Evolutionary conservation across 352 stramenopile species (phyloP).

Genomic region (Phytophthora pistaciae): DNA sequence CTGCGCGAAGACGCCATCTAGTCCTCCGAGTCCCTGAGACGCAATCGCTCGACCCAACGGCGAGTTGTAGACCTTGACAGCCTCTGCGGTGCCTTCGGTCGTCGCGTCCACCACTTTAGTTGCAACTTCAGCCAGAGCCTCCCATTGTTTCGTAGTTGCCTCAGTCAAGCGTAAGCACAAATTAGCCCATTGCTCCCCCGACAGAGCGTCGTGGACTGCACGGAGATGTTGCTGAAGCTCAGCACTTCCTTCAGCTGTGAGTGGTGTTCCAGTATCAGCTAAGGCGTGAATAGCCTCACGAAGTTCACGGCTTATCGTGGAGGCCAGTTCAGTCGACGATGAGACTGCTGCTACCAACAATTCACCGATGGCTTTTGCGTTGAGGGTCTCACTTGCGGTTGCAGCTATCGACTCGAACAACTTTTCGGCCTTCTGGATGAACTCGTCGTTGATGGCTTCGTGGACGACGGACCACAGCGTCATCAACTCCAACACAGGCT

Average conservation of each 20-base stretch:
- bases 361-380: constrained; percentile 22
- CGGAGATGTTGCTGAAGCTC: neutral
- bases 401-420: neutral
- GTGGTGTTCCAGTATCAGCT: constrained; percentile 16
- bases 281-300: constrained; percentile 37
- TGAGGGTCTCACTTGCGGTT: neutral
- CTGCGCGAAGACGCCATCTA: neutral
- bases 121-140: neutral
- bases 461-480: constrained; percentile 33
- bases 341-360: constrained; percentile 25
- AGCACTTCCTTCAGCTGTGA: neutral
- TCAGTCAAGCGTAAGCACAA: neutral
- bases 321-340: constrained; percentile 27
- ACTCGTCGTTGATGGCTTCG: constrained; percentile 11
- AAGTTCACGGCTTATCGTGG: constrained; percentile 30
- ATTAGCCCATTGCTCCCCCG: neutral
- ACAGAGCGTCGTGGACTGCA: neutral
- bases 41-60: neutral
- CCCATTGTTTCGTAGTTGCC: neutral
- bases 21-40: neutral
- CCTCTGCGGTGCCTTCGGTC: neutral
- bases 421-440: constrained; percentile 15
- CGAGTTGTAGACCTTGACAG: constrained; percentile 1
- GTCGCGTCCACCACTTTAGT: neutral
- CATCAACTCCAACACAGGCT: constrained; percentile 31